Conservation (phyloP, 2,329 filamentous ascomycete genomes). For the Penicillium sp. region DNA sequence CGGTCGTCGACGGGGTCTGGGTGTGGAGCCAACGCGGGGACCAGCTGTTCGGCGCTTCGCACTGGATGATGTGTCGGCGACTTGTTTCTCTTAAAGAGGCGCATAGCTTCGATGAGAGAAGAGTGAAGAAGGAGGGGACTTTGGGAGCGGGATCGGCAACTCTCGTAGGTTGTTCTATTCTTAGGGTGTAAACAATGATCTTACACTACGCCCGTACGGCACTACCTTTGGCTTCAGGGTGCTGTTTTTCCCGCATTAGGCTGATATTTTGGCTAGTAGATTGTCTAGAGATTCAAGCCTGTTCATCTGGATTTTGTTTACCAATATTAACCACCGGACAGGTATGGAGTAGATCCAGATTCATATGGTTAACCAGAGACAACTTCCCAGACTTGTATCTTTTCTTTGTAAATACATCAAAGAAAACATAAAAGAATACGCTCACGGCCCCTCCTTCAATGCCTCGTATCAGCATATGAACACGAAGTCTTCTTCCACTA, state of each 20-base stretch:
- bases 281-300: no score
- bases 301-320: no score
- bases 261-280: no score
- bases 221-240: neutral
- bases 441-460: neutral
- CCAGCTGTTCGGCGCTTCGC: constrained; percentile 26
- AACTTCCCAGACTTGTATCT: no score
- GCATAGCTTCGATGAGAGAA: constrained; percentile 22
- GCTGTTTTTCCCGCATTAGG: no score
- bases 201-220: neutral
- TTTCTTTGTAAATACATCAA: neutral
- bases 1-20: constrained; percentile 12
- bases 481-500: neutral
- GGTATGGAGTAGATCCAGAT: no score
- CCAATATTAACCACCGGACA: no score
- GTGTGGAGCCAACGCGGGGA: constrained; percentile 20
- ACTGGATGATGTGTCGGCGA: constrained; percentile 16
- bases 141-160: constrained; percentile 1
- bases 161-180: neutral
- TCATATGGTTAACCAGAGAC: no score
- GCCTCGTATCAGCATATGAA: neutral
- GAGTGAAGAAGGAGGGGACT: neutral
- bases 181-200: constrained; percentile 6
- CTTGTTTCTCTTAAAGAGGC: constrained; percentile 28
- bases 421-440: neutral